These are phyloP conservation scores for Craterostigma plantagineum DNA, from an alignment of 257 asterid genomes.

Conservation along the genomic window DNA sequence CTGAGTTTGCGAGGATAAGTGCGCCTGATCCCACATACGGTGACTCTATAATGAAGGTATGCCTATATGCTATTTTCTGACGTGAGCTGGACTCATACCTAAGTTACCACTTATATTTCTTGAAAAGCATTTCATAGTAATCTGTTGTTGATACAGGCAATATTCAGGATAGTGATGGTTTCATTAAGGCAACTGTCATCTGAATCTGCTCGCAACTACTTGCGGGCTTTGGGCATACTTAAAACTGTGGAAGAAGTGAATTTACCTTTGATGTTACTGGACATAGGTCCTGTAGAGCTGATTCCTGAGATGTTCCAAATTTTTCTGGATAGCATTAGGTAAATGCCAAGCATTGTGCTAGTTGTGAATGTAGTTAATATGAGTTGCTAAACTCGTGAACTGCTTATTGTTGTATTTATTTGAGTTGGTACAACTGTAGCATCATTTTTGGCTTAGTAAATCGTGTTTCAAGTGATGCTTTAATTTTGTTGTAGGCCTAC, in stretches of 20 bases:
- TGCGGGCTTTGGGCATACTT: conserved; percentile 22
- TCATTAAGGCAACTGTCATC: conserved; percentile 27
- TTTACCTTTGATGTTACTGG: conserved; percentile 23
- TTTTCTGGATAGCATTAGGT: conserved; percentile 29
- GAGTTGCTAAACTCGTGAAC: too few species aligned
- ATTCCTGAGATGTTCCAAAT: conserved; percentile 27
- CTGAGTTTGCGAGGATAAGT: conserved; percentile 35
- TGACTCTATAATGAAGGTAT: conserved; percentile 26
- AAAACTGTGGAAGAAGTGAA: conserved; percentile 29
- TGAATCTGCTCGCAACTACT: conserved; percentile 13
- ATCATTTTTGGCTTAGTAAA: conserved; percentile 8
- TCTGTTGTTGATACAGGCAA: conserved; percentile 24
- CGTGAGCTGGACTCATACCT: too few species aligned
- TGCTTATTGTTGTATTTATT: neutral
- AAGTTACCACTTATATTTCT: neutral
- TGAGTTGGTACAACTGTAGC: conserved; percentile 4
- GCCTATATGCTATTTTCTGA: neutral
- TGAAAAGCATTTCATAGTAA: neutral
- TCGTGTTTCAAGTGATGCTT: conserved; percentile 6
- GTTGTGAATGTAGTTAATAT: too few species aligned
- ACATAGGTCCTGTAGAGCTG: conserved; percentile 17
- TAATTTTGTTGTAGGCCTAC: conserved; percentile 17
- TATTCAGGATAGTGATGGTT: conserved; percentile 18
- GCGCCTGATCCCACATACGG: conserved; percentile 30
- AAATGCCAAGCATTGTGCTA: conserved; percentile 6